Conservation (phyloP, 2,329 filamentous ascomycete genomes). For the Colletotrichum horii region DNA sequence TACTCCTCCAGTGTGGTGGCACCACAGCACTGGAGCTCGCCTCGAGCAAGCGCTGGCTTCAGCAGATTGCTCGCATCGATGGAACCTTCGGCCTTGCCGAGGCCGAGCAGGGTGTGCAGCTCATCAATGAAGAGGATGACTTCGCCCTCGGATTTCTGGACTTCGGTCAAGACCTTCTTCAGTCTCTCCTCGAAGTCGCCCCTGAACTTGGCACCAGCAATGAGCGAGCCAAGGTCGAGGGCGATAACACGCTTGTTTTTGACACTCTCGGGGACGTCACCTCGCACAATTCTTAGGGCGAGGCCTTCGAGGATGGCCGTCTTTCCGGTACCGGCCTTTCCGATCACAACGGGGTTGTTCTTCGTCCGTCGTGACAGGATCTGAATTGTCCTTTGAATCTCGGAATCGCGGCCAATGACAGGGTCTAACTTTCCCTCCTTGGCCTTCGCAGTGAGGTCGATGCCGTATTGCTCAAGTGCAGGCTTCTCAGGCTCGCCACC, state of each 20-base stretch:
- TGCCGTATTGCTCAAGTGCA: slow-evolving; percentile 87
- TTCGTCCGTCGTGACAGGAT: slow-evolving; percentile 92
- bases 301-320: slow-evolving; percentile 92
- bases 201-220: slow-evolving; percentile 93
- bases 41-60: slow-evolving; percentile 91
- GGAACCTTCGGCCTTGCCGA: slow-evolving; percentile 94
- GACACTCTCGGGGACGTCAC: slow-evolving; percentile 94
- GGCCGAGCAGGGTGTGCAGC: slow-evolving; percentile 85
- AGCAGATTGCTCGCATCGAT: slow-evolving; percentile 96
- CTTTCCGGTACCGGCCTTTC: slow-evolving; percentile 89
- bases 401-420: slow-evolving; percentile 89
- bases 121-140: slow-evolving; percentile 97
- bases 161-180: slow-evolving; percentile 90
- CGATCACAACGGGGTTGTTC: slow-evolving; percentile 95
- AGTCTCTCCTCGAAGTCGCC: slow-evolving; percentile 96
- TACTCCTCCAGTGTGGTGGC: slow-evolving; percentile 95
- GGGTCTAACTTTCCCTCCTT: slow-evolving; percentile 92
- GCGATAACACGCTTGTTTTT: slow-evolving; percentile 92
- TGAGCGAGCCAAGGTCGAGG: slow-evolving; percentile 88
- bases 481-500: slow-evolving; percentile 78
- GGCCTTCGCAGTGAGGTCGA: slow-evolving; percentile 87
- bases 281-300: slow-evolving; percentile 86
- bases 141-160: slow-evolving; percentile 84
- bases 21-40: slow-evolving; percentile 93
- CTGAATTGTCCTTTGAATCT: slow-evolving; percentile 94